Conservation (phyloP, 2,329 filamentous ascomycete species). For the Fusarium sp. region DNA sequence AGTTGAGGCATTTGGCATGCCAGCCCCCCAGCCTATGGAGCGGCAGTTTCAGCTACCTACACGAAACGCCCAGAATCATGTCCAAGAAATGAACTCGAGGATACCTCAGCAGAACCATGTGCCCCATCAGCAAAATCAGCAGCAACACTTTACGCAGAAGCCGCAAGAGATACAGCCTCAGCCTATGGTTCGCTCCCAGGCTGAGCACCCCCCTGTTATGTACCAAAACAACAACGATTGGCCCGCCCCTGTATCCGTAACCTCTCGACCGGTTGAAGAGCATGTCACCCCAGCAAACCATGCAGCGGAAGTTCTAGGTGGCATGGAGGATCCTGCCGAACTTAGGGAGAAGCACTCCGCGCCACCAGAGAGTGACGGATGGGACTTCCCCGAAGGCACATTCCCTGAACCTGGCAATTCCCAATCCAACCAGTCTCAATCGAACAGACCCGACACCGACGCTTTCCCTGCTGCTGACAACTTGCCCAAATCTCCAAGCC, state of each 20-base stretch:
- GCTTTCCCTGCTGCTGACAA: slow-evolving; percentile 86
- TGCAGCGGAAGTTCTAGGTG: slow-evolving; percentile 53
- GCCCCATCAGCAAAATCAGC: slow-evolving; percentile 59
- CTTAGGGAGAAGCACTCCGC: slow-evolving; percentile 59
- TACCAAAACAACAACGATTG: slow-evolving; percentile 54
- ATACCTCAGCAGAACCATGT: slow-evolving; percentile 70
- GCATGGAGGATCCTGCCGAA: slow-evolving; percentile 55
- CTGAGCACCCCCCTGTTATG: slow-evolving; percentile 58
- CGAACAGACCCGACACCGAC: slow-evolving; percentile 84
- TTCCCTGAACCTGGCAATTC: slow-evolving; percentile 65
- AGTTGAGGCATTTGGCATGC: slow-evolving; percentile 62
- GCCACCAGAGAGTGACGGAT: slow-evolving; percentile 74
- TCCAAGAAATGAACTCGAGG: slow-evolving; percentile 64
- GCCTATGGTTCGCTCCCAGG: slow-evolving; percentile 65
- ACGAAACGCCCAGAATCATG: slow-evolving; percentile 65
- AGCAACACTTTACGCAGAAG: slow-evolving; percentile 50
- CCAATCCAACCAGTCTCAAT: slow-evolving; percentile 60
- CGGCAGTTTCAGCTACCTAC: slow-evolving; percentile 54
- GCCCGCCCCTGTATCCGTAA: slow-evolving; percentile 49
- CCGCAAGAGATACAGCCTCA: slow-evolving; percentile 56
- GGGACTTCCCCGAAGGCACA: slow-evolving; percentile 91
- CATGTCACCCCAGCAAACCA: slow-evolving; percentile 51
- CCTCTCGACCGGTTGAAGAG: slow-evolving; percentile 52
- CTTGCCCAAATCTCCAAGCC: slow-evolving; percentile 81
- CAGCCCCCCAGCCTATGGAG: slow-evolving; percentile 55